Base-by-base conservation (phyloP, 2,329 filamentous ascomycete genomes). In the Apiospora saccharicola region DNA sequence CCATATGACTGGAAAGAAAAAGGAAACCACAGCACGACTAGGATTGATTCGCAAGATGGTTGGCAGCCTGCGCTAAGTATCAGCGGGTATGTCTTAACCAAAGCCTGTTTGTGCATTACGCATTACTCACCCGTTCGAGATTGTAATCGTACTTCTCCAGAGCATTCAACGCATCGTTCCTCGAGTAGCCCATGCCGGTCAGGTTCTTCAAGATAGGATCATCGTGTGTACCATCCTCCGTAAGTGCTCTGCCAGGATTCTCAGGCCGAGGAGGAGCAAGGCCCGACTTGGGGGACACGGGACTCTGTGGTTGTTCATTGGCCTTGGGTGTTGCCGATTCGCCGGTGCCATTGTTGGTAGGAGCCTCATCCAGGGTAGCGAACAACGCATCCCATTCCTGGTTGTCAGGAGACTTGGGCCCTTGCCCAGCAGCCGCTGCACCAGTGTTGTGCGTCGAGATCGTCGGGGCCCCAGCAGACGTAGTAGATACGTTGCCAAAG, bases 321-420 rank as follows among this genome's bases (percentile, higher is more conserved):
- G 68, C 73, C 68, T 77, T 76, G 13, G 74, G 46, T 47, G 68
- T 47, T 41, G 68, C 46, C 43, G 68, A 1, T 37, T 51, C 49
- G 37, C 68, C 24, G n/a, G 46, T 53, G 34, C 67, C 75, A 57
- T 77, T 51, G 68, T 77, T 71, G 64, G 78, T 44, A 69, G 77
- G 72, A 10, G 88, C 83, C 1, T 88, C 88, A 77, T 96, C 93
- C 10, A 97, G 85, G 37, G 92, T 92, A 1, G 94, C 93, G 83
- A 98, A 98, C 71, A 98, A 94, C 51, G 94, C 93, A 79, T 98
- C 96, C 96, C 96, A 98, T 81, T 98, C 96, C 77, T 97, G 93
- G 46, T 85, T 84, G 19, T 89, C 88, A 0, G 84, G 77, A 41
- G 82, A 80, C 73, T 85, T 82, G 68, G 82, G 80, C 34, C 81